Base-by-base conservation (phyloP, 2,329 filamentous ascomycete genomes). In the Ophiocordyceps camponoti-saundersi region DNA sequence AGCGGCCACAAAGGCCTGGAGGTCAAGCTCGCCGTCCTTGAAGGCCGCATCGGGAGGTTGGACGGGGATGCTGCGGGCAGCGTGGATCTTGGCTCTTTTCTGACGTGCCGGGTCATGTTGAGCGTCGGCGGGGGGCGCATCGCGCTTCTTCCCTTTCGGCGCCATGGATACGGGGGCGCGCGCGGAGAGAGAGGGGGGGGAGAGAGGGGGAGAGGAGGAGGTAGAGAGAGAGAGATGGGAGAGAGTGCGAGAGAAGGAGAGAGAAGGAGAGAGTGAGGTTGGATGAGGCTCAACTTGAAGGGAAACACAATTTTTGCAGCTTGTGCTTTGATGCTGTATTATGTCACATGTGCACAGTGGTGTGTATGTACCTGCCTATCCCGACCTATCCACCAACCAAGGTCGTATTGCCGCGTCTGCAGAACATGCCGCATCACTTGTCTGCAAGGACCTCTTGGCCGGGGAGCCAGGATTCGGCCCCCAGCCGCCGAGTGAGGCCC, bases 1-100 rank as follows among this genome's bases (percentile, higher is more conserved):
- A 12, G 87, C 81, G 54, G 79, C 79, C 54, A 96, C 73, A 57
- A 96, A 98, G 26, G 82, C 77, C 53, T 84, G 79, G 46, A 95
- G 74, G 59, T 95, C 82, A 49, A 98, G 73, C 59, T 93, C 82
- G 59, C 90, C 92, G 63, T 83, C 79, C 45, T 71, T 70, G 22
- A 76, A 62, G 7, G 71, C 72, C 11, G 67, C 67, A 40, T 73
- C 67, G 16, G 71, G 65, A 16, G 65, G 62, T 54, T 76, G 73
- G 18, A 67, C 62, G 39, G 69, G 68, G 52, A 77, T 73, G 53
- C 60, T 63, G 50, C 73, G 67, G 21, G 69, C 66, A 44, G 70
- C 63, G 46, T 65, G 58, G 30, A 71, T 56, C 54, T 71, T 69
- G 55, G 61, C 61, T 57, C 71, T 68, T 53, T 73, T 73, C 51